phyloP scores from a whole-genome alignment of 345 rosid species.

The Populus alba region DNA sequence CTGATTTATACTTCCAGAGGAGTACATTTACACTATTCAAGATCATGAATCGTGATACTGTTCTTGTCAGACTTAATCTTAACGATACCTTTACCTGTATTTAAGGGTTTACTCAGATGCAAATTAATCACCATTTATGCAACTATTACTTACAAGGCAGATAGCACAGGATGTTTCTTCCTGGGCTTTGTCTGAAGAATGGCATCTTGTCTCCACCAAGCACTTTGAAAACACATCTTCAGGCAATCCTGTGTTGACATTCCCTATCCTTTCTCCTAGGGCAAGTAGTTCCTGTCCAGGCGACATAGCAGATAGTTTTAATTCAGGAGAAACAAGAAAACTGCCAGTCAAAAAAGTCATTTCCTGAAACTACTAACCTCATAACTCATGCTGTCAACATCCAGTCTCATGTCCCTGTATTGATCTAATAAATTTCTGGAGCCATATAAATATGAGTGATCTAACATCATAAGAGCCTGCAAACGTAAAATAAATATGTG shows the following conservation, averaged over 20 bases:
- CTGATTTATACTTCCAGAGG: not conserved
- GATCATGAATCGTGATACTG: not conserved
- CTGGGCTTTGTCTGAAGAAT: not conserved
- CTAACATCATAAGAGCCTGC: slow-evolving; percentile 58
- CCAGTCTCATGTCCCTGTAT: slow-evolving; percentile 83
- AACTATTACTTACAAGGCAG: slow-evolving; percentile 35
- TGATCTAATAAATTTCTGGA: slow-evolving; percentile 61
- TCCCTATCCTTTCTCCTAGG: slow-evolving; percentile 40
- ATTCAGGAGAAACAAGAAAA: not conserved
- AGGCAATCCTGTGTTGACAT: slow-evolving; percentile 37
- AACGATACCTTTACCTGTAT: not conserved
- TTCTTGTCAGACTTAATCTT: not conserved
- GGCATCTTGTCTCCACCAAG: slow-evolving; percentile 20
- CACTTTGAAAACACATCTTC: slow-evolving; percentile 26
- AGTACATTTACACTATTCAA: not conserved
- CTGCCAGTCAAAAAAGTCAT: not conserved
- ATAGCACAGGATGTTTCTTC: slow-evolving; percentile 29
- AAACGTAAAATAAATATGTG: slow-evolving; percentile 4
- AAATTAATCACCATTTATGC: not conserved
- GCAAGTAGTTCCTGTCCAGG: slow-evolving; percentile 38
- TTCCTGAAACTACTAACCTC: slow-evolving; percentile 49
- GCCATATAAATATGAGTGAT: slow-evolving; percentile 50
- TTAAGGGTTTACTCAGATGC: not conserved
- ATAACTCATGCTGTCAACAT: slow-evolving; percentile 77
- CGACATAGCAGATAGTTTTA: not conserved